Evolutionary conservation across 306 rosid species (phyloP).

Genomic region (Citrullus mucosospermus): DNA sequence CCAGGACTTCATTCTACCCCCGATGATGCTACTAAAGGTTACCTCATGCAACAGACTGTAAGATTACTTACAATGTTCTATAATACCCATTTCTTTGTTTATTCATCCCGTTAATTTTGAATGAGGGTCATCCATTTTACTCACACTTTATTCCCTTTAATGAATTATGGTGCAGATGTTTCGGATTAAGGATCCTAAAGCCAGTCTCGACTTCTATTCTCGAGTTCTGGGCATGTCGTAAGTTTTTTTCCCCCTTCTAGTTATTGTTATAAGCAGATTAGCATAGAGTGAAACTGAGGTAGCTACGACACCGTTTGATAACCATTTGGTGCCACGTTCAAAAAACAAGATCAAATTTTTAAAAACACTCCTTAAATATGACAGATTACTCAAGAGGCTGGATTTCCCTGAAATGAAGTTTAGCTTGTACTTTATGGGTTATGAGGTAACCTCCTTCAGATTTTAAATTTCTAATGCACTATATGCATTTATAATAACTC

Average conservation of each 20-base stretch:
- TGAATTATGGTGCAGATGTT: slow-evolving; percentile 33
- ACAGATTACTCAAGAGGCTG: slow-evolving; percentile 82
- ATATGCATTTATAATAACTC: background rate
- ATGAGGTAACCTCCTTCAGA: slow-evolving; percentile 43
- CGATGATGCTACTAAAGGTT: slow-evolving; percentile 75
- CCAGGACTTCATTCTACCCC: slow-evolving; percentile 57
- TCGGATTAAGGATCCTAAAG: slow-evolving; percentile 89
- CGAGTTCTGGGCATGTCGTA: slow-evolving; percentile 97
- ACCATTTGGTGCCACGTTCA: too few species aligned
- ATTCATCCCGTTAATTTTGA: background rate
- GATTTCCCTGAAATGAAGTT: slow-evolving; percentile 88
- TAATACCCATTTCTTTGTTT: background rate
- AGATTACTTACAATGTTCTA: background rate
- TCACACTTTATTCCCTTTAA: background rate
- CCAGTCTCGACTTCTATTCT: slow-evolving; percentile 82
- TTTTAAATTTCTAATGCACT: background rate
- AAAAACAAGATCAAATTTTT: too few species aligned
- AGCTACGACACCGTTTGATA: too few species aligned
- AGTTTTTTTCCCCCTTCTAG: slow-evolving; percentile 14
- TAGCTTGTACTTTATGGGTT: slow-evolving; percentile 83
- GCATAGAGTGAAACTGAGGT: background rate
- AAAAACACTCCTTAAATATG: slow-evolving; percentile 7
- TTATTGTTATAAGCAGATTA: background rate
- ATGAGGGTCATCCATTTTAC: background rate
- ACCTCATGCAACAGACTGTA: slow-evolving; percentile 90